Evolutionary conservation across 768 basidiomycete genomes (phyloP), one percentile per base, ranked within the genome.

Genomic region (Phaeotremella fagi): DNA sequence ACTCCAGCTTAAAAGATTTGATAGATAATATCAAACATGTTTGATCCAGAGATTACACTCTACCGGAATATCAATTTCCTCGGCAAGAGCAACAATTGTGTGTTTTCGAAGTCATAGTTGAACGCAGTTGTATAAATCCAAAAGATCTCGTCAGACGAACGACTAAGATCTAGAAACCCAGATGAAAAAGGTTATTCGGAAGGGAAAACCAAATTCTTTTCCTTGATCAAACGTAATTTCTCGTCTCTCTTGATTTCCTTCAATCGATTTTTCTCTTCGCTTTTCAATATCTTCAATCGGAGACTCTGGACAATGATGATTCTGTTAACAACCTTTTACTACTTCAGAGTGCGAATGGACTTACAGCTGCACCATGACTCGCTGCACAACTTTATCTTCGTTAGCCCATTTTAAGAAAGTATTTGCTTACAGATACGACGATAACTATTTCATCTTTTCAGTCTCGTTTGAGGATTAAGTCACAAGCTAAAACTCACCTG

Each of bases 361-460:
- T 36, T 23, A 61, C 60, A 47, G 51, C 45, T 14, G 55, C 60
- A 26, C 60, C 54, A 38, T 50, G 53, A 7, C 42, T 57, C 16
- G 41, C 59, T 18, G 50, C 56, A 7, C 38, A 24, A 9, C 42
- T 27, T 14, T 9, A 5, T 25, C 5, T 45, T 25, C 7, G 44
- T 25, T 25, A 5, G 24, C 23, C 20, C 24, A 23, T 24, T 20
- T 45, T 20, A 14, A n/a, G 27, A 16, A 33, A 28, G 18, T 9
- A 6, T 3, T 28, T 6, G 45, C 52, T 41, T 36, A 57, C 55
- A 54, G 24, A 24, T 43, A 54, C n/a, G 52, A 28, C 1, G 49
- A 24, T 2, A 57, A 54, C n/a, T 56, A 48, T 20, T 50, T n/a
- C 48, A 50, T 5, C 26, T 22, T 11, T 5, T 22, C 28, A 27